Percentiles rank a stretch among this genome's conserved stretches.
Conservation (phyloP, 306 rosid species). For the Vigna trinervia region DNA sequence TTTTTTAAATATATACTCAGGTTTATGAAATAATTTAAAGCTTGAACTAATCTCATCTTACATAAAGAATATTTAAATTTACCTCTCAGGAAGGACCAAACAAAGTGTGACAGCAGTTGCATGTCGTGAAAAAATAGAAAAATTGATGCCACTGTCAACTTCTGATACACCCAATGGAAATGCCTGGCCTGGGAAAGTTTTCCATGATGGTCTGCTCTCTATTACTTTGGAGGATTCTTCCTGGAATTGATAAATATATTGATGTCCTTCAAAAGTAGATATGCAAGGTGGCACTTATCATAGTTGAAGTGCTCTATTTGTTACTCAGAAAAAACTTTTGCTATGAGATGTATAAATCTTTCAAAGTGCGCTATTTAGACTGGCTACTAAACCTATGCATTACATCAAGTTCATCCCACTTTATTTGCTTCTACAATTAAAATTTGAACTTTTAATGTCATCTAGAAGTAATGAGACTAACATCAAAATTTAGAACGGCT, state of each 20-base stretch:
- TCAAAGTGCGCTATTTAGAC: constrained; percentile 3
- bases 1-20: neutral
- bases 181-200: constrained; percentile 77
- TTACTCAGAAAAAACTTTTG: neutral
- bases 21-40: neutral
- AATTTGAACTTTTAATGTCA: neutral
- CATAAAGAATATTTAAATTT: constrained; percentile 41
- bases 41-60: neutral
- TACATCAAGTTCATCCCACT: neutral
- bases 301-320: too few species aligned
- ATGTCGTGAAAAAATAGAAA: constrained; percentile 89
- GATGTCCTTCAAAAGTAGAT: constrained; percentile 30
- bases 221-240: constrained; percentile 59
- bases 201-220: constrained; percentile 55
- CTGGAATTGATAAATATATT: constrained; percentile 49
- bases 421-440: neutral
- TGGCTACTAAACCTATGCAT: constrained; percentile 14
- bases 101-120: constrained; percentile 88
- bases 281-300: constrained; percentile 10
- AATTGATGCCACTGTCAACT: constrained; percentile 79
- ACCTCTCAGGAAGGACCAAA: constrained; percentile 70
- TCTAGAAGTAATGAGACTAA: constrained; percentile 7
- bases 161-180: constrained; percentile 89
- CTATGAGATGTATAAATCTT: constrained; percentile 1
- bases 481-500: neutral